Percentiles rank a stretch among this genome's conserved stretches.
Evolutionary conservation across 2,329 filamentous ascomycete genomes (phyloP).

Genomic region (Trichoderma sp.): DNA sequence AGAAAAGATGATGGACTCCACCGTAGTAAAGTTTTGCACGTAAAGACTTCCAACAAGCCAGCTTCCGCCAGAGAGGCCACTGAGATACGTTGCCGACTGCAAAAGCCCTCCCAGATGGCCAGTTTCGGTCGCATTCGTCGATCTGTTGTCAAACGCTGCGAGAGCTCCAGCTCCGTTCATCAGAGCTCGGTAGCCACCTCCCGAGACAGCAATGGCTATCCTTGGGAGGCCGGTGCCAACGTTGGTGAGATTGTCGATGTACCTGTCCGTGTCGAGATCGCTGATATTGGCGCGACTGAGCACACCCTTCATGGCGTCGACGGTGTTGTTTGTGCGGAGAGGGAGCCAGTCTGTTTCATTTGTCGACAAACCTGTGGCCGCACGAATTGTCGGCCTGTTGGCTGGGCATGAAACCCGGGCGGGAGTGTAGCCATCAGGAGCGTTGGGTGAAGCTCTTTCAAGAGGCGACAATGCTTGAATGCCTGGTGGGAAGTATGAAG

Average conservation of each 20-base stretch:
- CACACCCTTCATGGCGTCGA: conserved; percentile 20
- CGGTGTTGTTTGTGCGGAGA: conserved; percentile 22
- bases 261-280: conserved; percentile 21
- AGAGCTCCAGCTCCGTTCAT: conserved; percentile 73
- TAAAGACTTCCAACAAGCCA: conserved; percentile 75
- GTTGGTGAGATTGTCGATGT: conserved; percentile 20
- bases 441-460: conserved; percentile 4
- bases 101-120: conserved; percentile 63
- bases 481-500: neutral
- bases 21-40: conserved; percentile 71
- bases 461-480: neutral
- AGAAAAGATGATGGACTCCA: conserved; percentile 41
- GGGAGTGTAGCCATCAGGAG: conserved; percentile 22
- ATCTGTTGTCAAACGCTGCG: conserved; percentile 69
- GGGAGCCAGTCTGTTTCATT: conserved; percentile 24
- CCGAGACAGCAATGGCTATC: conserved; percentile 70
- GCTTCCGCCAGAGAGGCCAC: conserved; percentile 70
- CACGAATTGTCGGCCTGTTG: conserved; percentile 20
- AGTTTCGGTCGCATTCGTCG: conserved; percentile 51
- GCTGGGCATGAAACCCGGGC: conserved; percentile 22
- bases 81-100: conserved; percentile 71
- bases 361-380: conserved; percentile 20
- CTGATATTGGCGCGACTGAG: conserved; percentile 23
- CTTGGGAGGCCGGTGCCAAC: conserved; percentile 33
- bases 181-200: conserved; percentile 75